Base-by-base conservation (phyloP, 1,284 basidiomycete genomes). In the Puccinia polysora region DNA sequence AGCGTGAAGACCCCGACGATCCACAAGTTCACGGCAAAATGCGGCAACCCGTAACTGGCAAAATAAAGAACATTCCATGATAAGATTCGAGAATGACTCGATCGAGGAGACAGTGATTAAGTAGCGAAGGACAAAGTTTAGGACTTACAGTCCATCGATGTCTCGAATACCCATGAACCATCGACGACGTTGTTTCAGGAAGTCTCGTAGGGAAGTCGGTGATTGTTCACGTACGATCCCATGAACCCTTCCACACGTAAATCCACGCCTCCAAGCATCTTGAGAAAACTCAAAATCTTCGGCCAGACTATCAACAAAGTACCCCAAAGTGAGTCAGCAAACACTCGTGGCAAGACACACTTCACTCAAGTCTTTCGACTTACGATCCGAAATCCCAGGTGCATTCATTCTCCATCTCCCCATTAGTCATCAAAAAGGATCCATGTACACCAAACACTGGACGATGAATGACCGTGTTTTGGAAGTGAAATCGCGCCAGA, bases 281-380 rank as follows among this genome's bases (percentile, higher is more conserved):
- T 81, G 80, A 53, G 80, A 81, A 74, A 81, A 81, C 73, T 81
- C 80, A 67, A 81, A 81, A 76, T 81, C 80, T 75, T 81, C 80
- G 50, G 80, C 80, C 55, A 81, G 75, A 34, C 77, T 78, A 63
- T 77, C 75, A 71, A 76, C 77, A 74, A 76, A 73, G 25, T 28
- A 58, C 34, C n/a, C n/a, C 32, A 10, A 10, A 36, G 25, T 38
- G 4, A 23, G 25, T n/a, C 30, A 25, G 2, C 25, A 36, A 15
- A 38, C 18, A 36, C 7, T 12, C 15, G 14, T 18, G 12, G 23
- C 14, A 55, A 55, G 2, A 55, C 12, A 55, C 23, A 5, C 6
- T 20, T 20, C n/a, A n/a, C n/a, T n/a, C n/a, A 25, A 30, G 28
- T n/a, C 15, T 43, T 34, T 2, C 25, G 2, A 63, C 69, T 55